Evolutionary conservation across 2,329 filamentous ascomycete species (phyloP), one percentile per base, ranked within the genome.

Genomic region (Penicillium sp.): DNA sequence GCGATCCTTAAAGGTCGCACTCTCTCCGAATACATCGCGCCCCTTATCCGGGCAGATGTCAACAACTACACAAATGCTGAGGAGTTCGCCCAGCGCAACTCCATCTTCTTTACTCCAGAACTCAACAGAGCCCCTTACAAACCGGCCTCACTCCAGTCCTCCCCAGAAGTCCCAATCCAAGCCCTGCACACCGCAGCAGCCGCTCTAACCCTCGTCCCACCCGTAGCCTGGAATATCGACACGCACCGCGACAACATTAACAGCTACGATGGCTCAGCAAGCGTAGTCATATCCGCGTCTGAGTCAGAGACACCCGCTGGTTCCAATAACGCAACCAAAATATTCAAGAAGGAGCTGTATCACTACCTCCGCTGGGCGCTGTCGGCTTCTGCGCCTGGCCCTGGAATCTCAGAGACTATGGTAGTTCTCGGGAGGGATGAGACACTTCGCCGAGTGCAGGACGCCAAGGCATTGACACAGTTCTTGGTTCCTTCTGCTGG

Each of bases 281-380:
- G 54, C 11, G 48, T 66, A 2, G 40, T 49, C 25, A 16, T 57
- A 29, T 25, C 62, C 16, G 33, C 29, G 1, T 29, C 58, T 15
- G 36, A 53, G 21, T 29, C 53, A 46, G 41, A 57, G 5, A 25
- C 49, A 39, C 36, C 38, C 54, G 41, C 25, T 27, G 36, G 57
- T 6, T 56, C 65, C 4, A 52, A 68, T 8, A 47, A 60, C 5
- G 58, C 68, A 4, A 68, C 72, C 48, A 75, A 75, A 50, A 44
- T 66, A 19, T 75, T 76, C 60, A 78, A 76, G 57, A 79, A 75
- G 52, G 72, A 80, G 50, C 62, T 85, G 5, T 82, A 85, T 70
- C 72, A 79, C 55, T 85, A 82, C 64, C 71, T 87, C 52, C 78
- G 85, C 50, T 82, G 82, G 78, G 83, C 81, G 2, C 61, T 87